These are phyloP conservation scores for Hypoxylon fuscum DNA, from an alignment of 495 filamentous ascomycete genomes.

Conservation along the genomic window DNA sequence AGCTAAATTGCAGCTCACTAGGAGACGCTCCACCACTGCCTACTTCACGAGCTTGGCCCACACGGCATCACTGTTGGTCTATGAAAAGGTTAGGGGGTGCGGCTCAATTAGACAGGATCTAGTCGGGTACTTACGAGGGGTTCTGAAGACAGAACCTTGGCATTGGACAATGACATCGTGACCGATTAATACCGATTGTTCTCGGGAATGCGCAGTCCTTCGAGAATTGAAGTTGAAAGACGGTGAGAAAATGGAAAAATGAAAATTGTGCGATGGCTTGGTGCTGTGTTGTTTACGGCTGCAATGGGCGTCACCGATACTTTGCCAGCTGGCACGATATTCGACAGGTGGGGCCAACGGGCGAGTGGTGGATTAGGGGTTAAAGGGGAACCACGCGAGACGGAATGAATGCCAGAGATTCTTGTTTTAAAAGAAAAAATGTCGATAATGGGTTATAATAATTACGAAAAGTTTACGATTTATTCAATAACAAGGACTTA, in stretches of 20 bases:
- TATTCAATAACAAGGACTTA: no score
- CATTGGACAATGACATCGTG: conserved; percentile 48
- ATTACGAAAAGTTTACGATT: no score
- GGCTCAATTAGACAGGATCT: conserved; percentile 11
- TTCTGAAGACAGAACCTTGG: conserved; percentile 59
- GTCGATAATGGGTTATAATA: no score
- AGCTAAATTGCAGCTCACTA: neutral
- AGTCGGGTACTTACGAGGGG: conserved; percentile 45
- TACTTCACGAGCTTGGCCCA: conserved; percentile 71
- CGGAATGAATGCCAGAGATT: no score
- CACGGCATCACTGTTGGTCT: conserved; percentile 67
- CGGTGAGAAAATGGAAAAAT: conserved; percentile 12
- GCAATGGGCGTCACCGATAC: conserved; percentile 33
- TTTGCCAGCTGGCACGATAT: conserved; percentile 19
- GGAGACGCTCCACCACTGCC: conserved; percentile 36
- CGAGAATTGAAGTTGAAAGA: neutral
- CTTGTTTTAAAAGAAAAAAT: no score
- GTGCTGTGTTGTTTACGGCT: neutral
- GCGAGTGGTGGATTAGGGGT: neutral
- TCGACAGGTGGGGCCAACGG: conserved; percentile 2
- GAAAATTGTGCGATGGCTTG: conserved; percentile 19
- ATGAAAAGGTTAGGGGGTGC: conserved; percentile 2
- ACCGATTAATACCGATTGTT: neutral
- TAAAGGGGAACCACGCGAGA: neutral
- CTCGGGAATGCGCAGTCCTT: neutral